A percentile compares a stretch with the other conserved stretches of the same genome.
Evolutionary conservation across 2,329 filamentous ascomycete species (phyloP).

Genomic region (Fusarium phyllophilum): DNA sequence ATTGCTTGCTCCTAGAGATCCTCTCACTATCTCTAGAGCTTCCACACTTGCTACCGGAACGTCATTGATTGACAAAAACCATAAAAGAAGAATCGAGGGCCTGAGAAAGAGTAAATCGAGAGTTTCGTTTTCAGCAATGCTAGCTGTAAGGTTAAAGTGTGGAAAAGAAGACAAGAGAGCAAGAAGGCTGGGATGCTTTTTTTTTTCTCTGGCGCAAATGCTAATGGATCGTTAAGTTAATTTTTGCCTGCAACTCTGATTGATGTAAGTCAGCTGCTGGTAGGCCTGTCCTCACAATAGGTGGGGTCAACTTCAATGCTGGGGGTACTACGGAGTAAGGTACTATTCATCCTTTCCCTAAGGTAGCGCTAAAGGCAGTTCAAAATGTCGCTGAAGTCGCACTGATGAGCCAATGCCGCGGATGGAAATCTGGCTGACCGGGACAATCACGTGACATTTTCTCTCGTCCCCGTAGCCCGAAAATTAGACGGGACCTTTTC

Average conservation of each 20-base stretch:
- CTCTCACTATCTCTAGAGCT: constrained; percentile 83
- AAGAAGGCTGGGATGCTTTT: constrained; percentile 36
- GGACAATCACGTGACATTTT: constrained; percentile 50
- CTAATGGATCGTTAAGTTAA: constrained; percentile 27
- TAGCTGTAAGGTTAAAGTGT: constrained; percentile 4
- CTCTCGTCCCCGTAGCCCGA: constrained; percentile 48
- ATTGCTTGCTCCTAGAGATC: constrained; percentile 78
- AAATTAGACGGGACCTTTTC: constrained; percentile 58
- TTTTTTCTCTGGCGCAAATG: constrained; percentile 40
- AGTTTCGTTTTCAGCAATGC: background rate
- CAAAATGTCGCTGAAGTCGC: constrained; percentile 26
- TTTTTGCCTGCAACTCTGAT: constrained; percentile 41
- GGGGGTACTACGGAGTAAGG: background rate
- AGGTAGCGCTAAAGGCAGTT: constrained; percentile 2
- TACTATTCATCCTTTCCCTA: constrained; percentile 30
- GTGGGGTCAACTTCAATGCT: constrained; percentile 29
- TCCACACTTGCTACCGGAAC: constrained; percentile 73
- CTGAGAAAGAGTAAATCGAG: background rate
- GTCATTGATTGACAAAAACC: constrained; percentile 61
- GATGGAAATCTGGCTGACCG: constrained; percentile 45
- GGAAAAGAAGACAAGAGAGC: constrained; percentile 6
- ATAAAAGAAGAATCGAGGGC: constrained; percentile 11
- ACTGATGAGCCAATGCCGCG: constrained; percentile 42
- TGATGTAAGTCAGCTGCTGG: constrained; percentile 42
- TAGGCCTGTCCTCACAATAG: constrained; percentile 20